Evolutionary conservation across 371 early-diverging fungal species (phyloP).

Genomic region (Dinochytrium kinnereticum): DNA sequence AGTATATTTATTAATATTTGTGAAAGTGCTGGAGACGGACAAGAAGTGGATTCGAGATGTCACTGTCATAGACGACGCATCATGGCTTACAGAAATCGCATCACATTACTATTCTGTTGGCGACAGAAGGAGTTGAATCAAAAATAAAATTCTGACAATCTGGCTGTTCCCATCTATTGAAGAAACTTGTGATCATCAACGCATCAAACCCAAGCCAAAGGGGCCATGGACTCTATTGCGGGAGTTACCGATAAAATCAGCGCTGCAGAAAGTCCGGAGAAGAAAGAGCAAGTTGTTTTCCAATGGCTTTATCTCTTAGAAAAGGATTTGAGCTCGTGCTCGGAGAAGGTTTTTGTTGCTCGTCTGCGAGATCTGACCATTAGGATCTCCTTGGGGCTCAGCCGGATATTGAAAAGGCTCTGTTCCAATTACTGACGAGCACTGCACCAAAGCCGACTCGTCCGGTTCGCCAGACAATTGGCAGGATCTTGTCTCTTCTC

Average conservation of each 20-base stretch:
- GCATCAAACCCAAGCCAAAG: too few species aligned
- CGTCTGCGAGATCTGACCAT: not conserved
- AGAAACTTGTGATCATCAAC: too few species aligned
- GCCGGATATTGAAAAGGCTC: constrained; percentile 68
- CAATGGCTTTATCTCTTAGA: constrained; percentile 82
- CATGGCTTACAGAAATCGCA: constrained; percentile 75
- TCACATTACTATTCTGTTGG: constrained; percentile 39
- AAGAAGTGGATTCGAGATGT: constrained; percentile 76
- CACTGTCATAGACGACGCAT: constrained; percentile 70
- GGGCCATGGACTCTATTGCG: not conserved
- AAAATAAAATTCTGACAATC: too few species aligned
- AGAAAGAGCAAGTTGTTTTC: constrained; percentile 76
- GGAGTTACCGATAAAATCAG: constrained; percentile 57
- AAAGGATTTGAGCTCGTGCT: constrained; percentile 53
- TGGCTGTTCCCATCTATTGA: too few species aligned
- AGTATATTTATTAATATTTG: not conserved
- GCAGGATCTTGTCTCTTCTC: constrained; percentile 72
- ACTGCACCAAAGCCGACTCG: constrained; percentile 73
- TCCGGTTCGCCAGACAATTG: constrained; percentile 78
- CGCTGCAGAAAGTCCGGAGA: constrained; percentile 66
- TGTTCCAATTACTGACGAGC: constrained; percentile 69
- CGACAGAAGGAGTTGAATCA: too few species aligned
- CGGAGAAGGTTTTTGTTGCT: not conserved
- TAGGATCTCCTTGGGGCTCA: constrained; percentile 66
- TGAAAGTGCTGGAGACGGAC: constrained; percentile 70